Evolutionary conservation across 176 grass and related monocot genomes (phyloP).

Genomic region (Thalia dealbata): DNA sequence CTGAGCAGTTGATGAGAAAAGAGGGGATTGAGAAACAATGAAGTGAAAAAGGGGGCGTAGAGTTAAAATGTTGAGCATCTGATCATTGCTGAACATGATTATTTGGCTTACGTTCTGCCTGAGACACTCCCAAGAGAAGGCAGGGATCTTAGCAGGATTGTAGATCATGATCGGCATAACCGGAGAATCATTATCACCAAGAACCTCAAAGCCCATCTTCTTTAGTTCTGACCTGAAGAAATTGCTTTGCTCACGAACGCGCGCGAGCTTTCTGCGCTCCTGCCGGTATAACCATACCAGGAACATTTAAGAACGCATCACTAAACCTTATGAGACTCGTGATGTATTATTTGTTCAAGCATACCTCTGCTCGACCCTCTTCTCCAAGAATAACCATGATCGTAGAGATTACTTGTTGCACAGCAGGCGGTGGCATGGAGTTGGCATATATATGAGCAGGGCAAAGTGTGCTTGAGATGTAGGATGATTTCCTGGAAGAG

Average conservation of each 20-base stretch:
- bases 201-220: conserved; percentile 94
- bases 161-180: conserved; percentile 99
- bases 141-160: conserved; percentile 95
- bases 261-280: conserved; percentile 81
- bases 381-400: conserved; percentile 85
- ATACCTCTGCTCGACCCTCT: conserved; percentile 94
- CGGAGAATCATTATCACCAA: conserved; percentile 87
- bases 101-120: conserved; percentile 52
- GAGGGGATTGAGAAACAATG: background rate
- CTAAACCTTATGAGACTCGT: background rate
- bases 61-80: background rate
- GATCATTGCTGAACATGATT: background rate
- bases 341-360: background rate
- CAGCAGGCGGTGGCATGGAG: conserved; percentile 92
- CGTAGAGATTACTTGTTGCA: conserved; percentile 85
- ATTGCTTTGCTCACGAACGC: conserved; percentile 91
- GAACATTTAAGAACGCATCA: background rate
- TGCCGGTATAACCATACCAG: conserved; percentile 28
- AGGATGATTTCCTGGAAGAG: conserved; percentile 74
- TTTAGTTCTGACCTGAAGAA: conserved; percentile 89
- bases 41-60: too few relatives aligned
- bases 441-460: conserved; percentile 94
- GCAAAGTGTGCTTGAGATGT: conserved; percentile 65
- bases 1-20: conserved; percentile 13
- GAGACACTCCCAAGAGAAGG: conserved; percentile 89